Conservation (phyloP, 73 alveolate species). For the Blepharisma stoltei region DNA sequence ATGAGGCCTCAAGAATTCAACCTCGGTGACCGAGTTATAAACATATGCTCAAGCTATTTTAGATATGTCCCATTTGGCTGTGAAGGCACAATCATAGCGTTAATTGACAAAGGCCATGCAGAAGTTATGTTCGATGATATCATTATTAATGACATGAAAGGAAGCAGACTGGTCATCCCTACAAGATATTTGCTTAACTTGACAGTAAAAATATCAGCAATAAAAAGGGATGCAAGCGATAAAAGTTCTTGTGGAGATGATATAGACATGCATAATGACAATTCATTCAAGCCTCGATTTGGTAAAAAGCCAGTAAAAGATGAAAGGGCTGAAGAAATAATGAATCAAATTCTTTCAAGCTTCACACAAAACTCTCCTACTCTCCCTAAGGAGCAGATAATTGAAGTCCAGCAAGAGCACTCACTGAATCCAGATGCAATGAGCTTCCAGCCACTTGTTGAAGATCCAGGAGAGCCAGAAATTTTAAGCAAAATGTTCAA, state of each 20-base stretch:
- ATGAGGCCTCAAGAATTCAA: conserved; percentile 23
- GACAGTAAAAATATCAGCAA: neutral
- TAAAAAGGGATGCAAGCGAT: neutral
- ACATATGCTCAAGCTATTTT: conserved; percentile 36
- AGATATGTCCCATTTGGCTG: conserved; percentile 55
- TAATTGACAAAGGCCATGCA: conserved; percentile 4
- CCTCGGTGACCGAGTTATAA: conserved; percentile 56
- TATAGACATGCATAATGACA: too few relatives aligned
- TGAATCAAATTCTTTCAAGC: too few relatives aligned
- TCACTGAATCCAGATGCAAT: too few relatives aligned
- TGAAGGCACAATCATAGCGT: conserved; percentile 55
- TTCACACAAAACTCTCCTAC: too few relatives aligned
- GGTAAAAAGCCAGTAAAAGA: too few relatives aligned
- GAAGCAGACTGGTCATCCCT: conserved; percentile 1
- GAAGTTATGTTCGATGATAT: conserved; percentile 23
- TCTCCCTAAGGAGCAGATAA: too few relatives aligned
- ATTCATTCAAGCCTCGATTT: too few relatives aligned
- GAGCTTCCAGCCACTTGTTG: too few relatives aligned
- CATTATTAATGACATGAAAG: neutral
- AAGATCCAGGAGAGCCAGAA: too few relatives aligned
- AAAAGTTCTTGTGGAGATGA: neutral
- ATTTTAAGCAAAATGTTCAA: too few relatives aligned
- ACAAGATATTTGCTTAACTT: neutral
- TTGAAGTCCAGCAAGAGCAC: too few relatives aligned
- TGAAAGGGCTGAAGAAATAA: too few relatives aligned